A percentile compares a stretch with the other conserved stretches of the same genome.
Evolutionary conservation across 495 filamentous ascomycete genomes (phyloP).

Genomic region (Hamigera avellanea): DNA sequence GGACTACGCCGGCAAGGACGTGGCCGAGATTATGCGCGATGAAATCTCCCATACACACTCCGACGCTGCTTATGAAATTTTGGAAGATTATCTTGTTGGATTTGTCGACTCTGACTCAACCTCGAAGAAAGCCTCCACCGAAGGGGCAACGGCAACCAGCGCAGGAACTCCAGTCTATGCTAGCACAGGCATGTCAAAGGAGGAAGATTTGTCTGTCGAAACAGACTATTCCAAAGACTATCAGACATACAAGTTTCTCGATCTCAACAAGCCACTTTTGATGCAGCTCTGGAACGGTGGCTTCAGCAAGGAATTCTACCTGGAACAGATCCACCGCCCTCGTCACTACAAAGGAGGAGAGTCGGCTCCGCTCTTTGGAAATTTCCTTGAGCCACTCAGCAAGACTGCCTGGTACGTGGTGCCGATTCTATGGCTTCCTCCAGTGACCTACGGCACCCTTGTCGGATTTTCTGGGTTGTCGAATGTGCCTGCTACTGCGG

Average conservation of each 20-base stretch:
- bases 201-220: slow-evolving; percentile 74
- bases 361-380: slow-evolving; percentile 92
- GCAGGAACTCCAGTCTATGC: slow-evolving; percentile 44
- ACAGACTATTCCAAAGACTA: slow-evolving; percentile 69
- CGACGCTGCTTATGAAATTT: slow-evolving; percentile 85
- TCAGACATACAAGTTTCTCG: slow-evolving; percentile 82
- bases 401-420: slow-evolving; percentile 91
- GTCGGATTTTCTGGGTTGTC: slow-evolving; percentile 49
- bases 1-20: slow-evolving; percentile 82
- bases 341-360: slow-evolving; percentile 87
- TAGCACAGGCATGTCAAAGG: slow-evolving; percentile 75
- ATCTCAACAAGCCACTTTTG: slow-evolving; percentile 76
- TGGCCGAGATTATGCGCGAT: slow-evolving; percentile 73
- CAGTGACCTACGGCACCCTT: slow-evolving; percentile 61
- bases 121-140: slow-evolving; percentile 19
- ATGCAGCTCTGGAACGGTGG: slow-evolving; percentile 81
- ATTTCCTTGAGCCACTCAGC: slow-evolving; percentile 90
- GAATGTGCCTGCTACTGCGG: slow-evolving; percentile 25
- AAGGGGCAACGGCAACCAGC: slow-evolving; percentile 32
- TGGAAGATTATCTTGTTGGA: slow-evolving; percentile 74
- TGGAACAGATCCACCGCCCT: slow-evolving; percentile 90
- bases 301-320: slow-evolving; percentile 87
- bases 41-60: slow-evolving; percentile 72
- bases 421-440: slow-evolving; percentile 77
- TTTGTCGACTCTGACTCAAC: slow-evolving; percentile 42